Evolutionary conservation across 2,329 filamentous ascomycete genomes (phyloP), one percentile per base, ranked within the genome.

Genomic region (Berkeleyomyces basicola): DNA sequence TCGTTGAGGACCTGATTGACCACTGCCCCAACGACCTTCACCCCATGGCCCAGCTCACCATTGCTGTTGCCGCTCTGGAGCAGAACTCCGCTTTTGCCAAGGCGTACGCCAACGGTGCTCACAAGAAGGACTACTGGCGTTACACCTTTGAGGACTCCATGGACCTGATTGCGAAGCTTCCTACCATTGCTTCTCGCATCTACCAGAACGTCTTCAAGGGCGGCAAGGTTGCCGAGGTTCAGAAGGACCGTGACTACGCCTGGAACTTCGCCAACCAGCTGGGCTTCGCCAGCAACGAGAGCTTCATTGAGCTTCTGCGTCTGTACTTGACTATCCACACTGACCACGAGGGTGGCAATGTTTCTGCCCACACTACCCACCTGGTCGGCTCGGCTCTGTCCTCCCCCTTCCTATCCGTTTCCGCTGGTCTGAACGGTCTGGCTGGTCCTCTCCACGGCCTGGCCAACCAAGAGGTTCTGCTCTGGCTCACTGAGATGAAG

Each of bases 151-250:
- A 99, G 84, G 93, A 99, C 80, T 93, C 91, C 67, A 97, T 99
- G 92, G 92, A 99, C 79, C 82, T 99, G 75, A 99, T 99, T 75
- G 93, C 93, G 74, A 97, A 97, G 86, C 88, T 99, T 71, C 93
- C 93, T 74, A 96, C 90, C 75, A 96, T 99, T 72, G 93, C 93
- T 68, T 82, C 93, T 67, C 90, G 90, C 80, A 99, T 99, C 83
- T 99, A 99, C 86, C 93, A 95, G 82, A 99, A 99, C 77, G 87
- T 97, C 76, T 99, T 95, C 89, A 96, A 97, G 86, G 93, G 95
- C 73, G 93, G 93, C 79, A 97, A 97, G 86, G 92, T 99, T 69
- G 88, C 90, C 66, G 76, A 90, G 63, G 84, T 96, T 75, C 86
- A 97, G 82, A 95, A 96, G 83, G 92, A 97, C 81, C 93, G 97